phyloP scores from a whole-genome alignment of 345 rosid species.

The Toxicodendron radicans region DNA sequence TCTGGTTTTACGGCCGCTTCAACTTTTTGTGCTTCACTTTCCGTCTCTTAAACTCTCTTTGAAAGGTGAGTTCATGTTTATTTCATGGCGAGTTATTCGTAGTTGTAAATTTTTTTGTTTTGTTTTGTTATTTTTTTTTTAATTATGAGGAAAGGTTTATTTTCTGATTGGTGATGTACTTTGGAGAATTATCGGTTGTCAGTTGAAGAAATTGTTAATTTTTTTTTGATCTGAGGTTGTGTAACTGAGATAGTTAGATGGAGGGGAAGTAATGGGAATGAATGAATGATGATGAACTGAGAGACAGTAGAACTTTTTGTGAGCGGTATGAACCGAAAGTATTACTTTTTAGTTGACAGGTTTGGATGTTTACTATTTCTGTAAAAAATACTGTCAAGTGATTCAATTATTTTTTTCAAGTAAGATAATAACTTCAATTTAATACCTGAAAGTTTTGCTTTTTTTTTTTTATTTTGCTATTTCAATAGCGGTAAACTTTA shows the following conservation, averaged over 20 bases:
- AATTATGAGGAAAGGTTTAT: neutral
- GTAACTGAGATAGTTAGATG: constrained; percentile 17
- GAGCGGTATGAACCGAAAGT: constrained; percentile 8
- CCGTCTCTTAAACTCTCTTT: neutral
- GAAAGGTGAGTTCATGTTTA: constrained; percentile 17
- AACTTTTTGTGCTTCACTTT: constrained; percentile 1
- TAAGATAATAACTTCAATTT: neutral
- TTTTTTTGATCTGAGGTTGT: constrained; percentile 1
- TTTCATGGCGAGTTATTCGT: neutral
- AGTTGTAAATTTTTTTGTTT: neutral
- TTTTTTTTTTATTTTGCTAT: neutral
- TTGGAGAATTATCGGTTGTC: neutral
- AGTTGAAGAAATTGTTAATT: neutral
- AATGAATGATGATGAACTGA: neutral
- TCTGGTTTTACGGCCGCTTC: constrained; percentile 21
- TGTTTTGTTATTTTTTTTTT: neutral
- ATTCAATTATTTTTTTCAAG: neutral
- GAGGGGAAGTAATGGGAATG: constrained; percentile 20
- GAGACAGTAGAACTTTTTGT: neutral
- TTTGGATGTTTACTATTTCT: neutral
- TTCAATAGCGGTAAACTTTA: neutral
- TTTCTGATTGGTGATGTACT: neutral
- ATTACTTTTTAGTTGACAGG: neutral
- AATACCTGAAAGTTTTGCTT: neutral
- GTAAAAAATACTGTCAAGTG: neutral